These are phyloP conservation scores for Penicillium nucicola DNA, from an alignment of 495 filamentous ascomycete species.

Conservation along the genomic window DNA sequence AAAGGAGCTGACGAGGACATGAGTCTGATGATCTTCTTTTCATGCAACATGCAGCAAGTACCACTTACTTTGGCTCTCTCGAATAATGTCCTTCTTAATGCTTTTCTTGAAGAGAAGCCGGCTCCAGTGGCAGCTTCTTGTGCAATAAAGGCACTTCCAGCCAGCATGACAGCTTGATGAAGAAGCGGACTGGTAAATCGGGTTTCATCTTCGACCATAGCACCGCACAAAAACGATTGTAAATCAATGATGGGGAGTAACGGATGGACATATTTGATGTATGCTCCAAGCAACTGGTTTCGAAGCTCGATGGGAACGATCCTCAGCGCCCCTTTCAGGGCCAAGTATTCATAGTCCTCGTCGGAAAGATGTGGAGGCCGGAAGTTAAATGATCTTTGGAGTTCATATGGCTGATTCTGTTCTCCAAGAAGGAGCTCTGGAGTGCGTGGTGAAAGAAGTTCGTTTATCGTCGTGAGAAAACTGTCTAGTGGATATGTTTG, in stretches of 20 bases:
- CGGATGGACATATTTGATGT: slow-evolving; percentile 9
- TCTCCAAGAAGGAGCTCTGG: neutral
- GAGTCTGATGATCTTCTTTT: neutral
- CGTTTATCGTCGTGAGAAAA: slow-evolving; percentile 2
- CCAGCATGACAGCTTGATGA: no score
- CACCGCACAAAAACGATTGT: slow-evolving; percentile 2
- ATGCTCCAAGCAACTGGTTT: slow-evolving; percentile 1
- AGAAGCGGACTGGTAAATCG: neutral
- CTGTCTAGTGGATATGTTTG: slow-evolving; percentile 9
- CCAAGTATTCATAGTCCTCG: neutral
- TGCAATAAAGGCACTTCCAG: no score
- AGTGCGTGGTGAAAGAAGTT: slow-evolving; percentile 1
- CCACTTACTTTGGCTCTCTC: neutral
- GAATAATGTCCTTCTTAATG: no score
- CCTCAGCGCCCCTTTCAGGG: slow-evolving; percentile 1
- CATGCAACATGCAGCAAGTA: no score
- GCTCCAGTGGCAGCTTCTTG: no score
- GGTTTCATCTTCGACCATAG: slow-evolving; percentile 3
- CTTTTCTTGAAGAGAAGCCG: no score
- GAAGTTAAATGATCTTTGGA: neutral
- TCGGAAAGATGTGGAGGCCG: neutral
- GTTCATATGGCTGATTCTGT: neutral
- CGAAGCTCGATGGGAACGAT: slow-evolving; percentile 2
- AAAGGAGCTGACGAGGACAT: neutral
- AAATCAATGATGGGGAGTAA: slow-evolving; percentile 2